Evolutionary conservation across 1,139 yeast genomes (phyloP), one percentile per base, ranked within the genome.

Genomic region (Scheffersomyces insectosa): DNA sequence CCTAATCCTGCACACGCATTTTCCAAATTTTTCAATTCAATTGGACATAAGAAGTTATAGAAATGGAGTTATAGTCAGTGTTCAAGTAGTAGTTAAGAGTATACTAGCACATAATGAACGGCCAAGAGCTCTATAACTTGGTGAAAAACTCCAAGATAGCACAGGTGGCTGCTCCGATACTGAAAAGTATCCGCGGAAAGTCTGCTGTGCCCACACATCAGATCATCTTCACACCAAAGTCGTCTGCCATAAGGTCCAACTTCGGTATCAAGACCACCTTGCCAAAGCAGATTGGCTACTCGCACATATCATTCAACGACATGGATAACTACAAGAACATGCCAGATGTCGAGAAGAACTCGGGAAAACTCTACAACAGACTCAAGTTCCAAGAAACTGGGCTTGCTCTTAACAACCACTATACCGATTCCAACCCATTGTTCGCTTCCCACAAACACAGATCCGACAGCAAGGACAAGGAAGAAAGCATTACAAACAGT

Each of bases 291-390:
- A 61, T 73, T 40, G 79, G 79, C 2, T 57, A 57, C 43, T 65
- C 76, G 3, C 72, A 70, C 46, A 70, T 74, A 33, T 72, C 72
- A 7, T 72, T 57, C 57, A 74, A 74, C 53, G 74, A 74, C 51
- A 63, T 74, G 29, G 79, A 74, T 52, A 74, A 74, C 52, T 55
- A 57, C 44, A 65, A 61, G 46, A 69, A 65, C 47, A 73, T 74
- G 75, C 79, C 79, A 1, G 79, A 74, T 56, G 77, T 74, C 9
- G 79, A 74, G 50, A 72, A 71, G 46, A 67, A 65, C 47, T 61
- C 75, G 0, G 77, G 78, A 3, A 58, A 64, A 33, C 59, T 63
- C 49, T 69, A 71, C 52, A 70, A 65, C 44, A 56, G 77, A 40
- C 47, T 68, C 44, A 71, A 71, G 55, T 74, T 72, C 50, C 77